Conservation (phyloP, 2,329 filamentous ascomycete species). For the Tolypocladium nubicola region DNA sequence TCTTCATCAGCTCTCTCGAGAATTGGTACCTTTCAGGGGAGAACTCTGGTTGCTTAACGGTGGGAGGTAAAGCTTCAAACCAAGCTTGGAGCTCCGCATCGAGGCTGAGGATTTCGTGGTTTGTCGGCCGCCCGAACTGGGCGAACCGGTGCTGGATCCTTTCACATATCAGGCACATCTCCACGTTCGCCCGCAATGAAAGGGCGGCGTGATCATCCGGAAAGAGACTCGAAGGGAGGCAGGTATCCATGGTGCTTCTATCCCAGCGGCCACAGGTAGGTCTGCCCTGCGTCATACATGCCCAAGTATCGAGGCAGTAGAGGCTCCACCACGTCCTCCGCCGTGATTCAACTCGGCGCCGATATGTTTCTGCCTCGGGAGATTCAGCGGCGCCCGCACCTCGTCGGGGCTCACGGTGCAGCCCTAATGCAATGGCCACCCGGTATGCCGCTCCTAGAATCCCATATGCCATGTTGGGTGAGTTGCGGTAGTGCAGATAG, state of each 20-base stretch:
- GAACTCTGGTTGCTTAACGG: constrained; percentile 10
- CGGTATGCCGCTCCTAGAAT: constrained; percentile 60
- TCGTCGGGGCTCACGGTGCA: constrained; percentile 50
- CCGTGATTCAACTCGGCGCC: constrained; percentile 2
- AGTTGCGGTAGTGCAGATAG: constrained; percentile 70
- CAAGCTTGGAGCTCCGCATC: constrained; percentile 16
- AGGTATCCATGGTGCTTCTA: constrained; percentile 18
- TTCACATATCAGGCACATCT: constrained; percentile 19
- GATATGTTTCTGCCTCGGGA: not conserved
- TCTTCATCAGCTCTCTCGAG: constrained; percentile 17
- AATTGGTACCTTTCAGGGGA: constrained; percentile 13
- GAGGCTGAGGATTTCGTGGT: constrained; percentile 14
- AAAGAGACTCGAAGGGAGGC: constrained; percentile 9
- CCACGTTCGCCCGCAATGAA: constrained; percentile 13
- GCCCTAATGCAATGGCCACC: constrained; percentile 63
- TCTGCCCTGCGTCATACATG: constrained; percentile 57
- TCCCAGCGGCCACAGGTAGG: constrained; percentile 43
- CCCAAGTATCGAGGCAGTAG: constrained; percentile 67
- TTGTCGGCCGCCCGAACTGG: constrained; percentile 12
- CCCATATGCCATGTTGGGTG: constrained; percentile 66
- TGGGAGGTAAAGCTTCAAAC: constrained; percentile 12
- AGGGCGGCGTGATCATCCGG: constrained; percentile 14
- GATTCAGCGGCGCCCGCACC: not conserved
- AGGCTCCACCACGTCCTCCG: constrained; percentile 61
- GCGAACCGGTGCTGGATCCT: constrained; percentile 19